Evolutionary conservation across 1,139 yeast genomes (phyloP), one percentile per base, ranked within the genome.

Genomic region (Pichia norvegensis): DNA sequence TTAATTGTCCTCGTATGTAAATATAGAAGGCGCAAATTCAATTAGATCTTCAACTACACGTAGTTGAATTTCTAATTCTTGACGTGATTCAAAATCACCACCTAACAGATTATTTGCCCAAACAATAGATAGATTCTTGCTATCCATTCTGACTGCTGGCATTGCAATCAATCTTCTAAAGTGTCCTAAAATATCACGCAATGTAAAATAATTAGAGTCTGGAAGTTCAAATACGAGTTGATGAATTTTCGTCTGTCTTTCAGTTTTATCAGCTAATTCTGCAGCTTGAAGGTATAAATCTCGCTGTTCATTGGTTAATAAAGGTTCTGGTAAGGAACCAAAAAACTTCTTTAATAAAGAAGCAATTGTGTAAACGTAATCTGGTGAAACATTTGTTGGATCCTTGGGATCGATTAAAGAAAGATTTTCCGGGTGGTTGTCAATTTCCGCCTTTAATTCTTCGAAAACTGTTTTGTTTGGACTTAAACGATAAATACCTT

Each of bases 61-160:
- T 49, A 88, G 85, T 67, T 88, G 94, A 52, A 76, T 79, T 48
- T 85, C 81, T 66, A 88, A 77, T 57, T 87, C 96, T 51, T 81
- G 86, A 5, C 85, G 81, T 51, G 74, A 76, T 56, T 78, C 85
- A 8, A 51, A 49, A 36, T 51, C 52, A 3, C 52, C 52, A 44
- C 77, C 75, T 61, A 92, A 74, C 43, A 92, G 67, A 2, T 87
- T 86, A 13, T 96, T 95, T 0, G 97, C 97, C 97, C 98, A 92
- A 43, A 90, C 87, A 42, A 85, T 85, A 40, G 95, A 84, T 56
- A 90, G 66, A 47, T 83, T 81, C 58, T 81, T 82, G 45, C 81
- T 72, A 41, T 81, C 79, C 98, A 92, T 92, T 60, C 94, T 73
- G 9, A 92, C 82, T 45, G 82, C 76, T 55, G 84, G 81, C 33